phyloP scores from a whole-genome alignment of 83 land plant genomes.

The Larix sibirica region DNA sequence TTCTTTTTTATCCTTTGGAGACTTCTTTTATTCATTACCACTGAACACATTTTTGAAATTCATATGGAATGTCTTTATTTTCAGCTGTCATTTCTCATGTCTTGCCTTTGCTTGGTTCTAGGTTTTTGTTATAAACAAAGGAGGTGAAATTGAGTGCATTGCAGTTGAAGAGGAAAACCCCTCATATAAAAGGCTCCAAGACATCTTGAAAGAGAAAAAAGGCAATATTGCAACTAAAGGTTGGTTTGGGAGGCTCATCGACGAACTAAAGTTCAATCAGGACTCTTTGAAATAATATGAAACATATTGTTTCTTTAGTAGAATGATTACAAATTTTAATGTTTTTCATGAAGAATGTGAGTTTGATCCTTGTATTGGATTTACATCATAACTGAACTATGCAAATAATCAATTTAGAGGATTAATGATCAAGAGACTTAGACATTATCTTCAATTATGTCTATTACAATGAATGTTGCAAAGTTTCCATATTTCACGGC shows the following conservation, averaged over 20 bases:
- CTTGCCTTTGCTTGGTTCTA: constrained; percentile 6
- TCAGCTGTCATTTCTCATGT: too few relatives aligned
- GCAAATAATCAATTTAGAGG: too few relatives aligned
- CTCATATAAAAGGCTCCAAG: constrained; percentile 37
- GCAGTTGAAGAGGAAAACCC: constrained; percentile 36
- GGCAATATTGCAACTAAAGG: constrained; percentile 39
- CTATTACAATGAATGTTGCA: too few relatives aligned
- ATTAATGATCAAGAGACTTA: too few relatives aligned
- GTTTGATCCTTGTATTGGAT: too few relatives aligned
- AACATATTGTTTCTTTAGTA: not conserved
- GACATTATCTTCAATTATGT: too few relatives aligned
- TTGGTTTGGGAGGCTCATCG: constrained; percentile 40
- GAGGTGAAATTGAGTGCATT: constrained; percentile 35
- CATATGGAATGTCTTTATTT: too few relatives aligned
- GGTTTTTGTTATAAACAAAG: constrained; percentile 41
- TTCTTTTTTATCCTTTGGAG: too few relatives aligned
- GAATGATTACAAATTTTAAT: not conserved
- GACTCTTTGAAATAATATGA: constrained; percentile 31
- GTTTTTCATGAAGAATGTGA: not conserved
- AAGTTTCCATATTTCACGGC: too few relatives aligned
- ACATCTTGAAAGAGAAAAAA: constrained; percentile 30
- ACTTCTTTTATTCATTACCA: too few relatives aligned
- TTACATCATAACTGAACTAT: too few relatives aligned
- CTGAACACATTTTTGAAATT: too few relatives aligned
- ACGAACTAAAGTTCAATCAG: constrained; percentile 44